A percentile compares a stretch with the other conserved stretches of the same genome.
These are phyloP conservation scores for Podila verticillata DNA, from an alignment of 192 early-diverging fungal species.

Conservation along the genomic window DNA sequence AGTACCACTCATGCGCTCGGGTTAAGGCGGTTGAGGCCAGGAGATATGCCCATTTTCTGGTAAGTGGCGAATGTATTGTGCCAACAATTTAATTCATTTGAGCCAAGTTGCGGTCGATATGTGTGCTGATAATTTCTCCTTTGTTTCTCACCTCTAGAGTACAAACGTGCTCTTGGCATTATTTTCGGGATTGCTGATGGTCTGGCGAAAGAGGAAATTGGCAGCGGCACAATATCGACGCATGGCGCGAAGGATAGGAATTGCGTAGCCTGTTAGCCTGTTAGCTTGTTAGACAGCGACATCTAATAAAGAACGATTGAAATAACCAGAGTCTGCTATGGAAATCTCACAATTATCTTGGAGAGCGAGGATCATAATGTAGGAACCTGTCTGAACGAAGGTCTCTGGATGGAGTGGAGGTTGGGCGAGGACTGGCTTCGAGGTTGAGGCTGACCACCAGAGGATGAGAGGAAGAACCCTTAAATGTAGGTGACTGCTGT, in stretches of 20 bases:
- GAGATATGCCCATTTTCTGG: constrained; percentile 41
- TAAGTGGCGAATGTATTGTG: neutral
- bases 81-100: too few relatives aligned
- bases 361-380: too few relatives aligned
- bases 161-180: constrained; percentile 38
- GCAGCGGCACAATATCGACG: constrained; percentile 51
- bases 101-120: neutral
- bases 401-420: too few relatives aligned
- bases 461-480: too few relatives aligned
- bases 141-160: constrained; percentile 13
- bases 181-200: constrained; percentile 29
- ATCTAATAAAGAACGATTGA: too few relatives aligned
- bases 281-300: too few relatives aligned
- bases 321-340: too few relatives aligned
- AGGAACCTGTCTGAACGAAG: too few relatives aligned
- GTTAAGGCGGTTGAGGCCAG: constrained; percentile 45
- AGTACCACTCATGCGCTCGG: constrained; percentile 26
- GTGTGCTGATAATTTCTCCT: neutral
- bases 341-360: too few relatives aligned
- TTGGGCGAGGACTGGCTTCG: too few relatives aligned
- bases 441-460: too few relatives aligned
- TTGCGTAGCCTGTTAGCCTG: constrained; percentile 27
- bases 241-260: constrained; percentile 47
- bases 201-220: constrained; percentile 42
- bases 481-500: too few relatives aligned